phyloP scores from a whole-genome alignment of 805 yeast genomes.

The Kodamaea nitidulidarum region DNA sequence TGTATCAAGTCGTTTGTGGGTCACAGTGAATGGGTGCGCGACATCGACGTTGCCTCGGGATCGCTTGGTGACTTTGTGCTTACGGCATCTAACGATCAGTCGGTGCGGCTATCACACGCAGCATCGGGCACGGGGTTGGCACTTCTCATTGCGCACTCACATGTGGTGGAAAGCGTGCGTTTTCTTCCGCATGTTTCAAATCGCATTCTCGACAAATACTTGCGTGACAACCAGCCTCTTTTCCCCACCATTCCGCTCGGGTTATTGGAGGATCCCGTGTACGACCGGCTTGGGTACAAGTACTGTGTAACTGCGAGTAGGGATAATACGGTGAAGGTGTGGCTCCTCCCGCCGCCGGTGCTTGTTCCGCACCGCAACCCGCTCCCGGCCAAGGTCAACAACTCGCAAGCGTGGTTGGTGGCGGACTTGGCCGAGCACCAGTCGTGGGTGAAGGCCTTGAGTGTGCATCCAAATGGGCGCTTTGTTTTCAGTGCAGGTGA shows the following conservation, averaged over 20 bases:
- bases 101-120: conserved; percentile 63
- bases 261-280: conserved; percentile 24
- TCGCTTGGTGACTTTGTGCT: conserved; percentile 53
- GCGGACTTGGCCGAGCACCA: conserved; percentile 67
- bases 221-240: conserved; percentile 27
- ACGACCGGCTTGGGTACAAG: conserved; percentile 50
- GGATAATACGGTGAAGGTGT: conserved; percentile 67
- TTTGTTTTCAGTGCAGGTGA: conserved; percentile 71
- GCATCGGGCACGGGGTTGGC: conserved; percentile 65
- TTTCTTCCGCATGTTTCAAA: conserved; percentile 58
- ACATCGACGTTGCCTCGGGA: conserved; percentile 43
- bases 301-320: conserved; percentile 78
- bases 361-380: conserved; percentile 53
- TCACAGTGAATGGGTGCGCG: conserved; percentile 87
- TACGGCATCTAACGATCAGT: conserved; percentile 77
- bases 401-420: conserved; percentile 58
- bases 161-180: conserved; percentile 71
- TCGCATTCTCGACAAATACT: conserved; percentile 44
- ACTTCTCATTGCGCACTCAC: conserved; percentile 70
- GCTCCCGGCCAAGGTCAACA: conserved; percentile 45
- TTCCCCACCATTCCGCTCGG: conserved; percentile 32
- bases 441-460: conserved; percentile 77
- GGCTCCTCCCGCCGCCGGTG: conserved; percentile 72
- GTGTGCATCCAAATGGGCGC: conserved; percentile 72
- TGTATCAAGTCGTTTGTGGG: conserved; percentile 64